Evolutionary conservation across 2,329 filamentous ascomycete genomes (phyloP).

Genomic region (Chaetomium sp.): DNA sequence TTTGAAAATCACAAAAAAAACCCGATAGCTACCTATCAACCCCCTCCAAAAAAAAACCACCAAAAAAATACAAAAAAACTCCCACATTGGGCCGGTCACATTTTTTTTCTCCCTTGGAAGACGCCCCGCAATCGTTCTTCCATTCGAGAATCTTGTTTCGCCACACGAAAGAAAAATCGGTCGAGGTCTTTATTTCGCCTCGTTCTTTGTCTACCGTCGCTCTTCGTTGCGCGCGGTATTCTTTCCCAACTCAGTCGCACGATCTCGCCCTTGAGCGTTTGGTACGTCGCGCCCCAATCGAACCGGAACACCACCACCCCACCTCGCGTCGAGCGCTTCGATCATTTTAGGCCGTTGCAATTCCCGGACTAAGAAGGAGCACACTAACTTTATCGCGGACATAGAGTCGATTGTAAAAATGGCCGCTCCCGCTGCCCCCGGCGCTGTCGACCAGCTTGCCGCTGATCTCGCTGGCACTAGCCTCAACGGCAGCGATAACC

Average conservation of each 20-base stretch:
- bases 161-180: conserved; percentile 14
- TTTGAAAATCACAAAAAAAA: conserved; percentile 49
- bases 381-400: neutral
- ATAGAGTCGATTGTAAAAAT: conserved; percentile 39
- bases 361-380: no score
- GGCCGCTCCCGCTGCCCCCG: conserved; percentile 51
- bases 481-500: conserved; percentile 60
- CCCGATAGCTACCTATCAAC: conserved; percentile 22
- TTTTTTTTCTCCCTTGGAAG: conserved; percentile 10
- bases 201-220: conserved; percentile 27
- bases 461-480: conserved; percentile 67
- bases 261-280: conserved; percentile 11
- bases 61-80: conserved; percentile 30
- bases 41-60: conserved; percentile 23
- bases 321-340: neutral
- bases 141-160: conserved; percentile 5
- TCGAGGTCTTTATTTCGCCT: conserved; percentile 10
- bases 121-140: conserved; percentile 10
- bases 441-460: conserved; percentile 73
- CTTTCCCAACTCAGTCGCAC: conserved; percentile 7
- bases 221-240: conserved; percentile 21
- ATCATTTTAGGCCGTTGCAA: neutral
- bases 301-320: neutral
- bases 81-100: conserved; percentile 16
- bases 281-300: conserved; percentile 14